Percentiles rank a stretch among this genome's conserved stretches.
Evolutionary conservation across 305 asterid genomes (phyloP).

Genomic region (Fraxinus floribunda): DNA sequence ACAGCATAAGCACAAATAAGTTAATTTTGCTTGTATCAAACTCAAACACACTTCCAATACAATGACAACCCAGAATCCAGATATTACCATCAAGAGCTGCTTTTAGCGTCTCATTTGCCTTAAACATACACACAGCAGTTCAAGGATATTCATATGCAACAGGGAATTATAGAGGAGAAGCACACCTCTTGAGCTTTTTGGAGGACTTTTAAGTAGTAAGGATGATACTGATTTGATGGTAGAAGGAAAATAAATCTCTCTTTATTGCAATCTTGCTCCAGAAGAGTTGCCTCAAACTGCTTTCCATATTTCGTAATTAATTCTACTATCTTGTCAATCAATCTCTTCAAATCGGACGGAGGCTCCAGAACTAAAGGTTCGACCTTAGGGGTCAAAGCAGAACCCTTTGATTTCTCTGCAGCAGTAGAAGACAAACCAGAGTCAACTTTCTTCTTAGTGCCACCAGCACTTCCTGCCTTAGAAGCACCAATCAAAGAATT

Average conservation of each 20-base stretch:
- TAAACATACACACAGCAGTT: not conserved
- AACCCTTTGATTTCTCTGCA: slow-evolving; percentile 39
- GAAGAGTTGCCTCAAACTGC: slow-evolving; percentile 74
- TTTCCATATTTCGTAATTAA: slow-evolving; percentile 70
- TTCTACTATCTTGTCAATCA: slow-evolving; percentile 76
- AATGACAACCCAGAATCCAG: not conserved
- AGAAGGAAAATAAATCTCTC: slow-evolving; percentile 81
- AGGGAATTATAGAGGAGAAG: slow-evolving; percentile 14
- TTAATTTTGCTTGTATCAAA: not conserved
- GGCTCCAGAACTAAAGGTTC: slow-evolving; percentile 62
- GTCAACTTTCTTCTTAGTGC: slow-evolving; percentile 38
- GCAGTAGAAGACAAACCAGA: slow-evolving; percentile 33
- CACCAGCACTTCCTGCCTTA: slow-evolving; percentile 40
- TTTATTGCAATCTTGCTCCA: slow-evolving; percentile 69
- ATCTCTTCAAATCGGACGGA: slow-evolving; percentile 67
- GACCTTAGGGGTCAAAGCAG: slow-evolving; percentile 31
- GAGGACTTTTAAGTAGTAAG: slow-evolving; percentile 68
- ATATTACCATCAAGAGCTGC: not conserved
- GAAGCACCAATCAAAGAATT: slow-evolving; percentile 45
- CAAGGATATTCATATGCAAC: not conserved
- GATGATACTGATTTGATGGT: slow-evolving; percentile 71
- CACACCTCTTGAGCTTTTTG: slow-evolving; percentile 66
- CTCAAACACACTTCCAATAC: not conserved
- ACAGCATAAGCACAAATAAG: not conserved
- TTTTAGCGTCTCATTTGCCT: not conserved